phyloP scores from a whole-genome alignment of 768 basidiomycete genomes.

The Guyanaporus albipodus region DNA sequence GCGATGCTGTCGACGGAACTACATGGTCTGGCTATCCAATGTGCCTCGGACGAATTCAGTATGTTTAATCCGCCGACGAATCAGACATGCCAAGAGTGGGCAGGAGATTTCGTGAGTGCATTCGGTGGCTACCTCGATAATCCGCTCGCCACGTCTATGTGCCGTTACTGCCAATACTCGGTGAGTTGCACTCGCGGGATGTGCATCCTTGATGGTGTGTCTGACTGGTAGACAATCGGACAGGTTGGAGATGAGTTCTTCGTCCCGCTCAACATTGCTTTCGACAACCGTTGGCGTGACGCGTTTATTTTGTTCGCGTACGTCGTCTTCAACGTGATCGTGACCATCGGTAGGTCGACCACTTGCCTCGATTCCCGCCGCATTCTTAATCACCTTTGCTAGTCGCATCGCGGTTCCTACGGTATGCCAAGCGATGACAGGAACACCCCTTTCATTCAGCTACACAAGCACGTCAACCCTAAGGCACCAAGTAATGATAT shows the following conservation, averaged over 20 bases:
- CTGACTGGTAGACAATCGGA: background rate
- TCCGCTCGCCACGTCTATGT: slow-evolving; percentile 50
- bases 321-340: slow-evolving; percentile 67
- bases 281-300: slow-evolving; percentile 62
- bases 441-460: too few relatives aligned
- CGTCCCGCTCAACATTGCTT: slow-evolving; percentile 62
- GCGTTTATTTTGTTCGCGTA: slow-evolving; percentile 62
- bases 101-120: slow-evolving; percentile 53
- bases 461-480: too few relatives aligned
- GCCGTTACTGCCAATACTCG: slow-evolving; percentile 70
- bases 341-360: slow-evolving; percentile 45
- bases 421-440: too few relatives aligned
- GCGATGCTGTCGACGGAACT: slow-evolving; percentile 78
- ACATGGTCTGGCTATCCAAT: slow-evolving; percentile 61
- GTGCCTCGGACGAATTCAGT: slow-evolving; percentile 66
- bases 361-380: background rate
- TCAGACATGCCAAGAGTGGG: slow-evolving; percentile 72
- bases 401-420: slow-evolving; percentile 68
- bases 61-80: slow-evolving; percentile 69
- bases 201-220: background rate
- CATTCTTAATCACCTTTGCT: slow-evolving; percentile 2
- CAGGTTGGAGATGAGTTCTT: slow-evolving; percentile 68
- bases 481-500: too few relatives aligned
- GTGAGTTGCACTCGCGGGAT: slow-evolving; percentile 21
- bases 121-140: slow-evolving; percentile 78